A percentile compares a stretch with the other conserved stretches of the same genome.
phyloP scores from a whole-genome alignment of 331 rosid species.

The Prunus yedoensis region DNA sequence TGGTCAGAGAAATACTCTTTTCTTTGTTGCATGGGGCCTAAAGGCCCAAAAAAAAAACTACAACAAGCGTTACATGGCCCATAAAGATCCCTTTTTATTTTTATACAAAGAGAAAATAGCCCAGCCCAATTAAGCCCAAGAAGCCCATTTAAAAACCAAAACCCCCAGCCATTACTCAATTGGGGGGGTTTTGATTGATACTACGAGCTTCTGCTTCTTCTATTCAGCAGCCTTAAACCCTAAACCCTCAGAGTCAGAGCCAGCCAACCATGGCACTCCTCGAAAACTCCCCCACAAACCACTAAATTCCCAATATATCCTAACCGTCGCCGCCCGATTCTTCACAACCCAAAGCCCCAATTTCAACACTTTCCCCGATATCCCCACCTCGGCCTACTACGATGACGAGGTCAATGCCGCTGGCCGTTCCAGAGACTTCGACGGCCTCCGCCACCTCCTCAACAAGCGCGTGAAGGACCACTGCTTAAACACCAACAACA shows the following conservation, averaged over 20 bases:
- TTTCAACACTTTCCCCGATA: conserved; percentile 25
- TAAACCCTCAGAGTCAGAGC: background rate
- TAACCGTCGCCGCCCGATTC: conserved; percentile 19
- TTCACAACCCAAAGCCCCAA: conserved; percentile 14
- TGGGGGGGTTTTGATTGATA: background rate
- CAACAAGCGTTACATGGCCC: background rate
- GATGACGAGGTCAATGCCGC: conserved; percentile 36
- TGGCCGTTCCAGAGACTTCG: conserved; percentile 38
- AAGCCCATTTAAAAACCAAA: background rate
- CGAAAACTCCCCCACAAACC: conserved; percentile 18
- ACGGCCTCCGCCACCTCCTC: conserved; percentile 37
- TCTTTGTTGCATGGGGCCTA: no score
- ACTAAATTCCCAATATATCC: conserved; percentile 13
- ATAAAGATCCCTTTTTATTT: background rate
- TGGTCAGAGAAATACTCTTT: no score
- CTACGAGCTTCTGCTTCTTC: background rate
- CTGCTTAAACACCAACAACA: conserved; percentile 44
- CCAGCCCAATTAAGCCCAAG: background rate
- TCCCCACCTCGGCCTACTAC: conserved; percentile 41
- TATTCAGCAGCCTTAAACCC: conserved; percentile 18
- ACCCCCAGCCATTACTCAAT: background rate
- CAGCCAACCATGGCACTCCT: conserved; percentile 40
- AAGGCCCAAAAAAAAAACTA: background rate
- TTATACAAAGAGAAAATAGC: background rate
- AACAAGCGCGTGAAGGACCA: conserved; percentile 51